Evolutionary conservation across 805 yeast genomes (phyloP), one percentile per base, ranked within the genome.

Genomic region (Scheffersomyces spartinae): DNA sequence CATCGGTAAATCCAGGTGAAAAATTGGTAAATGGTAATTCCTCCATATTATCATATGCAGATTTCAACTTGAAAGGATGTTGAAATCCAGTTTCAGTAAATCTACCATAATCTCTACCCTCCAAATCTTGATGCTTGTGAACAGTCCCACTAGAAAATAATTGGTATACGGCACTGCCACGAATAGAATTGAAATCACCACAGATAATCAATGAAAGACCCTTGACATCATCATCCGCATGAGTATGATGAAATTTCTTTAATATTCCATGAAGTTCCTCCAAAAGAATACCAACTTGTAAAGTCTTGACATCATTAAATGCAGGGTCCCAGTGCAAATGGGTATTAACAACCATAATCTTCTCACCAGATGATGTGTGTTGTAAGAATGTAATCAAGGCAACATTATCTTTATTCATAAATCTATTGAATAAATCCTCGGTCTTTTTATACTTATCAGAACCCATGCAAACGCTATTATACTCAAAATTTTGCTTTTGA

Each of bases 291-390:
- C 95, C 96, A 29, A 82, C 91, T 60, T 91, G 98, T 56, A 91
- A 78, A 3, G 96, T 74, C 52, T 91, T 91, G 29, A 91, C 99
- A 55, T 91, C 99, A 47, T 83, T 83, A 46, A 76, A 82, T 25
- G 81, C 83, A 4, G 98, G 98, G 59, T 91, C 96, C 97, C 98
- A 91, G 51, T 88, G 96, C 49, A 91, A 70, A 64, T 91, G 99
- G 0, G 97, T 88, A 43, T 85, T 88, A 3, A 81, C 85, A 18
- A 84, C 62, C 38, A 82, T 64, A 19, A 88, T 54, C 34, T 68
- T 68, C 46, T 77, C 80, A 10, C 86, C 84, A 5, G 86, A 71
- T 28, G 66, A 68, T 17, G 62, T 49, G 43, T 81, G 91, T 45
- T 82, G 84, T 37, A 91, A 67, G 29, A 75, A 69, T 9, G 80